A percentile compares a stretch with the other conserved stretches of the same genome.
phyloP scores from a whole-genome alignment of 2,329 filamentous ascomycete species.

The Diatrype stigma region DNA sequence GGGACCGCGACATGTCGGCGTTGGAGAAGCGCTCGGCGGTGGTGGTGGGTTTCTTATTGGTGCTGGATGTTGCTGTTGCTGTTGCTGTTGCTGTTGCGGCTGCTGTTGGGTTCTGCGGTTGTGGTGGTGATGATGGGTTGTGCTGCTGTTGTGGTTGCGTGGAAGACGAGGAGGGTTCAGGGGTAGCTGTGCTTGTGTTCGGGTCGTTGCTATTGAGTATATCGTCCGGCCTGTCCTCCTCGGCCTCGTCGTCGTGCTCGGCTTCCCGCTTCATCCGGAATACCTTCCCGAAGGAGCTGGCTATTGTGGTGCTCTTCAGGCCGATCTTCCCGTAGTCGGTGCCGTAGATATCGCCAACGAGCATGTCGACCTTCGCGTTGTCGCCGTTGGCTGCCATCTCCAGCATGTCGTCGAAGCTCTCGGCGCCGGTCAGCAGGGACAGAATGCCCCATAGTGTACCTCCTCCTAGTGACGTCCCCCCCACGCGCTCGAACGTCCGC shows the following conservation, averaged over 20 bases:
- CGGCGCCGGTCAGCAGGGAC: slow-evolving; percentile 85
- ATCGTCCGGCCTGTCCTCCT: slow-evolving; percentile 56
- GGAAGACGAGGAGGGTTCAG: not conserved
- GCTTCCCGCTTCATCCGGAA: slow-evolving; percentile 87
- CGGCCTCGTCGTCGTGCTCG: slow-evolving; percentile 60
- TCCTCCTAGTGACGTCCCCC: slow-evolving; percentile 89
- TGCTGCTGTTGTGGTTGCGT: not conserved
- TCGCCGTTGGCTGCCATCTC: slow-evolving; percentile 86
- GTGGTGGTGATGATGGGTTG: slow-evolving; percentile 47
- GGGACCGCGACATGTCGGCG: slow-evolving; percentile 83
- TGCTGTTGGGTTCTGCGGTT: slow-evolving; percentile 24
- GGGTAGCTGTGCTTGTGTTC: not conserved
- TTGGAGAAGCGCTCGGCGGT: slow-evolving; percentile 57
- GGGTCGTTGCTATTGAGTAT: not conserved
- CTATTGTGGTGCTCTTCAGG: slow-evolving; percentile 91
- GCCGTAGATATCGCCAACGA: slow-evolving; percentile 97
- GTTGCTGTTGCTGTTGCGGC: slow-evolving; percentile 19
- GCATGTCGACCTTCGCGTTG: slow-evolving; percentile 89
- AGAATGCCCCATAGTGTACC: slow-evolving; percentile 97
- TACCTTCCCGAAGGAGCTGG: slow-evolving; percentile 94
- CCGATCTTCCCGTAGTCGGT: slow-evolving; percentile 95
- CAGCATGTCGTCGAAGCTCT: slow-evolving; percentile 97
- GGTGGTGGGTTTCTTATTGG: too few relatives aligned
- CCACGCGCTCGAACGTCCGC: slow-evolving; percentile 81
- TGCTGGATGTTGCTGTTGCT: slow-evolving; percentile 12